These are phyloP conservation scores for Pseudopyricularia javanii DNA, from an alignment of 2,329 filamentous ascomycete genomes.

Conservation along the genomic window DNA sequence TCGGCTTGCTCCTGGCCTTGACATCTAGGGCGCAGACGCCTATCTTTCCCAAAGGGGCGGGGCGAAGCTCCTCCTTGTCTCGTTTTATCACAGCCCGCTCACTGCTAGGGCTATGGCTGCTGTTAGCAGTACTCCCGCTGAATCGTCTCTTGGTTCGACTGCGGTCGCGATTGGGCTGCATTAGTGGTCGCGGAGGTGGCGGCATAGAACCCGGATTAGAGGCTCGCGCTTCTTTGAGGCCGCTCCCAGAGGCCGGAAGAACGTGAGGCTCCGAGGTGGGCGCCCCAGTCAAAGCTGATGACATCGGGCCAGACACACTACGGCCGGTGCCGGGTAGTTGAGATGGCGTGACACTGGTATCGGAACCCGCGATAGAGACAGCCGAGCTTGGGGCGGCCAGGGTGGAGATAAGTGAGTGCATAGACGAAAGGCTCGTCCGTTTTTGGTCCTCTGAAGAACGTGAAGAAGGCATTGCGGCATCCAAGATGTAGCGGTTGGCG, in stretches of 20 bases:
- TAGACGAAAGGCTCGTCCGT: conserved; percentile 60
- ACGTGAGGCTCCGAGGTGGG: neutral
- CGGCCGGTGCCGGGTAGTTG: conserved; percentile 18
- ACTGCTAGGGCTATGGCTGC: conserved; percentile 68
- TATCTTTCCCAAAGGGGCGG: conserved; percentile 55
- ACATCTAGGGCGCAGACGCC: conserved; percentile 92
- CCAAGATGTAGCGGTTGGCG: conserved; percentile 25
- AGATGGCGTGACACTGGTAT: conserved; percentile 19
- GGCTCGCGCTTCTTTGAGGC: conserved; percentile 3
- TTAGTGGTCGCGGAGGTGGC: conserved; percentile 12
- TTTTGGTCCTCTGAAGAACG: conserved; percentile 44
- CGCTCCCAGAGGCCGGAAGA: neutral
- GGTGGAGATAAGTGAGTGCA: conserved; percentile 56
- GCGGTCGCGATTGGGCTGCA: conserved; percentile 27
- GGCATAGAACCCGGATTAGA: conserved; percentile 16
- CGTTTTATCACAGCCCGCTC: conserved; percentile 45
- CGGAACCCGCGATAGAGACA: conserved; percentile 40
- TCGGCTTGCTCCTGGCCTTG: conserved; percentile 94
- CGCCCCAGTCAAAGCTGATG: conserved; percentile 20
- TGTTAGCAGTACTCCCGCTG: conserved; percentile 70
- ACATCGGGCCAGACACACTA: conserved; percentile 31
- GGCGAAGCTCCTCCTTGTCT: conserved; percentile 53
- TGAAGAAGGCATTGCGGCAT: conserved; percentile 29
- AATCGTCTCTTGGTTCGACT: conserved; percentile 63
- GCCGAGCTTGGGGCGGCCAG: conserved; percentile 39